phyloP scores from a whole-genome alignment of 78 protist genomes.

The Planoprotostelium fungivorum region DNA sequence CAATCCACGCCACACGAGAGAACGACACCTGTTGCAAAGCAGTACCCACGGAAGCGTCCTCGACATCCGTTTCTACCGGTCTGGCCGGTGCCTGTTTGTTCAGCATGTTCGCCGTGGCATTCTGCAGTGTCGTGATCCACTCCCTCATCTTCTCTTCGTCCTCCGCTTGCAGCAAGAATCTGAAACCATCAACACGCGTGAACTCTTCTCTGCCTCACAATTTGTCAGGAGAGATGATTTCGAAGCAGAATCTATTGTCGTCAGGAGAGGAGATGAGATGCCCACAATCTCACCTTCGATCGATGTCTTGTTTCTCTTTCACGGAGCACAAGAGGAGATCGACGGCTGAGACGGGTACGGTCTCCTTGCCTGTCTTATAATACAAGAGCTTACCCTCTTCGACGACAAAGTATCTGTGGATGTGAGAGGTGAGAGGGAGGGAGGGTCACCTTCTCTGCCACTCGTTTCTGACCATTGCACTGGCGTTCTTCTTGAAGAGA shows the following conservation, averaged over 20 bases:
- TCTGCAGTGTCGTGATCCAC: conserved; percentile 56
- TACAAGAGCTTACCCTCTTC: conserved; percentile 48
- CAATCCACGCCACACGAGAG: no score
- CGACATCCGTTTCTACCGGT: background rate
- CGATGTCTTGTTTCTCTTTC: background rate
- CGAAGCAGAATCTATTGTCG: conserved; percentile 55
- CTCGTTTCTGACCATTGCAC: background rate
- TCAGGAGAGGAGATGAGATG: background rate
- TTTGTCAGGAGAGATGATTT: conserved; percentile 50
- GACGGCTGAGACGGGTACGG: background rate
- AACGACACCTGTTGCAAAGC: background rate
- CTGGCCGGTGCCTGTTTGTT: conserved; percentile 18
- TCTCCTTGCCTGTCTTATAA: conserved; percentile 23
- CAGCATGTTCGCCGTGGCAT: conserved; percentile 43
- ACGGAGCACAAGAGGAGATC: background rate
- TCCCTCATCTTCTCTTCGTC: conserved; percentile 48
- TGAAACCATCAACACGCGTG: background rate
- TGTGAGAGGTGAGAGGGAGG: background rate
- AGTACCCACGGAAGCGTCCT: background rate
- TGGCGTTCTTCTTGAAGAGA: background rate
- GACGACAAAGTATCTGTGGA: conserved; percentile 22
- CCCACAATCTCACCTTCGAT: background rate
- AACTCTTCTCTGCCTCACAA: background rate
- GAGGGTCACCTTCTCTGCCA: background rate
- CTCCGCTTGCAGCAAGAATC: conserved; percentile 35